Conservation (phyloP, 1,284 basidiomycete species). For the Sanguinoderma infundibulare region DNA sequence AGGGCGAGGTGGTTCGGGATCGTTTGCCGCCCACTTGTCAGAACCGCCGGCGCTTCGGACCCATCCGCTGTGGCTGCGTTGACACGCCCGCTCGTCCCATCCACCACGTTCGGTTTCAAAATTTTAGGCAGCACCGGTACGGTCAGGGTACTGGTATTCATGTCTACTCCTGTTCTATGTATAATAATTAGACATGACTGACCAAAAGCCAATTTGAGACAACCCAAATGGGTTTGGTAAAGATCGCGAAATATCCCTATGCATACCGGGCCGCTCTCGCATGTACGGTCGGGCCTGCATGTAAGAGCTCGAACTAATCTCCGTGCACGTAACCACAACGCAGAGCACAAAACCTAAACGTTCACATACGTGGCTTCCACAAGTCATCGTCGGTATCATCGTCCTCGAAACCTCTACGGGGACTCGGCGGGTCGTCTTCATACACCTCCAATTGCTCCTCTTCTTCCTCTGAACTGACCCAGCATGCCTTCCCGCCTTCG, state of each 20-base stretch:
- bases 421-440: background rate
- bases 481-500: constrained; percentile 6
- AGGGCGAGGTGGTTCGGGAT: background rate
- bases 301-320: background rate
- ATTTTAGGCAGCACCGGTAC: background rate
- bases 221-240: no score
- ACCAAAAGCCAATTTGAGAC: no score
- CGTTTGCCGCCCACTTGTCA: background rate
- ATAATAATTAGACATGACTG: no score
- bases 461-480: constrained; percentile 7
- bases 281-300: no score
- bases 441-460: background rate
- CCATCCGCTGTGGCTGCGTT: no score
- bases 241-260: no score
- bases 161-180: no score
- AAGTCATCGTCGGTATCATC: background rate
- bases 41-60: background rate
- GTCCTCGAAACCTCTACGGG: background rate
- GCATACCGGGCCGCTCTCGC: no score
- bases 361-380: no score
- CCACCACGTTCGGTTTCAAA: background rate
- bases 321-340: no score
- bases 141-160: background rate
- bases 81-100: background rate
- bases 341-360: no score